These are phyloP conservation scores for Amborella trichopoda DNA, from an alignment of 164 flowering plant species.

Conservation along the genomic window DNA sequence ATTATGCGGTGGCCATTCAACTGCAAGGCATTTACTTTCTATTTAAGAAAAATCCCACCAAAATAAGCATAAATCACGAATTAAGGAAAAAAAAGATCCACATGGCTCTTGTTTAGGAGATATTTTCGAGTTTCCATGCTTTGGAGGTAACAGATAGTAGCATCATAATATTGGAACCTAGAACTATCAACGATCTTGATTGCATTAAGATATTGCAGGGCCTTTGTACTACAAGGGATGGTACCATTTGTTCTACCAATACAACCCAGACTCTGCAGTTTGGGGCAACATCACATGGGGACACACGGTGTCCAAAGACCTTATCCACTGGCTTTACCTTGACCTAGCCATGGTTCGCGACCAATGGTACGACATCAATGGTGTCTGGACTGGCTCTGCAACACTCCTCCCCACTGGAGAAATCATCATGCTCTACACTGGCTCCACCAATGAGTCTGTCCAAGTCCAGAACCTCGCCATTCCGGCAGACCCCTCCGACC, in stretches of 20 bases:
- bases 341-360: slow-evolving; percentile 68
- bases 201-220: too few species aligned
- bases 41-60: too few species aligned
- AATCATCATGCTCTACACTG: slow-evolving; percentile 75
- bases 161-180: too few species aligned
- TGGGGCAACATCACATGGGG: slow-evolving; percentile 96
- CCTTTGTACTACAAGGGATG: slow-evolving; percentile 77
- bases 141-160: too few species aligned
- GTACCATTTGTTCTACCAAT: slow-evolving; percentile 92
- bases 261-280: slow-evolving; percentile 62
- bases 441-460: slow-evolving; percentile 42
- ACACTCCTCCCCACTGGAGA: slow-evolving; percentile 58
- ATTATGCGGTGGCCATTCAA: too few species aligned
- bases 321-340: slow-evolving; percentile 73
- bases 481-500: slow-evolving; percentile 58
- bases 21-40: too few species aligned
- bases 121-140: too few species aligned
- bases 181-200: too few species aligned
- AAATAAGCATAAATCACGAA: too few species aligned
- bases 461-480: slow-evolving; percentile 73
- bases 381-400: slow-evolving; percentile 96
- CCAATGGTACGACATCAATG: slow-evolving; percentile 67
- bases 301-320: slow-evolving; percentile 71
- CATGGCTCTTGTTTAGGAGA: too few species aligned
- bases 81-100: too few species aligned